Evolutionary conservation across 2,329 filamentous ascomycete species (phyloP), one percentile per base, ranked within the genome.

Genomic region (Spiromastix sp.): DNA sequence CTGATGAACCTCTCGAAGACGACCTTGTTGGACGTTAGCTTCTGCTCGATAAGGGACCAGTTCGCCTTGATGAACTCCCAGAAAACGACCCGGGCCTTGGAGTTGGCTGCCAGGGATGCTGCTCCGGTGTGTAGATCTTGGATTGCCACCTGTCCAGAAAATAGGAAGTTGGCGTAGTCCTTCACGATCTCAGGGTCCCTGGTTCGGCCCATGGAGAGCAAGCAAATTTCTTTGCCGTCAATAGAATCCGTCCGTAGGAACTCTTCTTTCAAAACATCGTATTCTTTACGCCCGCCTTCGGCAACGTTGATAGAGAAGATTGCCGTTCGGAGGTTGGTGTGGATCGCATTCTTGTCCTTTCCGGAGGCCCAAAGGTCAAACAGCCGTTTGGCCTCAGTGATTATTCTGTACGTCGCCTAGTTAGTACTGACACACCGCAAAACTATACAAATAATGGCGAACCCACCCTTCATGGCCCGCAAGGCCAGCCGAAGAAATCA

Each of bases 1-100:
- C 83, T 79, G 48, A 98, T 65, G 62, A 93, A 94, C 31, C 89
- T 79, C 62, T 98, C 89, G 11, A 95, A 68, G 3, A 95, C 76
- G 19, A 95, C 81, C 43, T 85, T 82, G 63, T 95, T 95, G 27
- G 70, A 69, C 55, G 74, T 77, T 36, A 96, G 70, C 57, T 81
- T 81, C 41, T 74, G 64, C 34, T 79, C 71, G 29, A 93, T 72
- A 22, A 72, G 67, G 19, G 75, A 69, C 83, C 89, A 98, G 63
- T 94, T 80, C 28, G 73, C 68, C 62, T 87, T 85, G 52, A 95
- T 73, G 60, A 82, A 94, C 35, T 79, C 67, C 91, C 91, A 98
- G 39, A 93, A 74, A 29, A 79, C 66, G 29, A 70, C 63, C n/a
- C 87, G 80, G 3, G 77, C 80, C 42, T 75, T 71, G 6, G 77